Conservation (phyloP, 345 rosid species). For the Linum usitatissimum region DNA sequence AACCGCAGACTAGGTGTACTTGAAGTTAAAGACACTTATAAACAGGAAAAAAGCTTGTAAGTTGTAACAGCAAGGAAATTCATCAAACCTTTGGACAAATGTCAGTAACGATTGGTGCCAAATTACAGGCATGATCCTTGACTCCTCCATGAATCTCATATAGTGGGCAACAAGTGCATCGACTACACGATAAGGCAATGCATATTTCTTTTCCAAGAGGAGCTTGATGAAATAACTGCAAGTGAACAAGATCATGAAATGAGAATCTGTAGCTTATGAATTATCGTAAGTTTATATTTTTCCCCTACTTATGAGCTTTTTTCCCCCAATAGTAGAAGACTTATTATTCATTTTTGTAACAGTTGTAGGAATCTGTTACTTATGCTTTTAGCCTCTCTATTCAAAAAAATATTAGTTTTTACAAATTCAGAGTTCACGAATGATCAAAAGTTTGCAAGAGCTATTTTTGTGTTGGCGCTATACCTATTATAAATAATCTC, state of each 20-base stretch:
- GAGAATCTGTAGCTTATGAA: no score
- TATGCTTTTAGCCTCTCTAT: no score
- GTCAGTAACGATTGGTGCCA: conserved; percentile 97
- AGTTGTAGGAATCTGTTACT: no score
- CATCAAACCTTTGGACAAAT: conserved; percentile 68
- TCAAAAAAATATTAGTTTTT: no score
- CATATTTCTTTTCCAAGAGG: conserved; percentile 84
- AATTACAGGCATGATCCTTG: conserved; percentile 88
- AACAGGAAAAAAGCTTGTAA: not conserved
- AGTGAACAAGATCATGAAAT: not conserved
- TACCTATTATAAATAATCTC: no score
- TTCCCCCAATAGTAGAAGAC: no score
- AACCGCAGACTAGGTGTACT: not conserved
- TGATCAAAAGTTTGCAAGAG: no score
- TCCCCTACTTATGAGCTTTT: no score
- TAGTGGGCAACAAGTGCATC: conserved; percentile 77
- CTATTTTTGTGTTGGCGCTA: no score
- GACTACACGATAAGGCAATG: conserved; percentile 71
- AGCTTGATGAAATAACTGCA: conserved; percentile 87
- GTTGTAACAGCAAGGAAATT: not conserved
- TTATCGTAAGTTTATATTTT: no score
- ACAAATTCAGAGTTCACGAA: no score
- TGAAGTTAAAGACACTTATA: not conserved
- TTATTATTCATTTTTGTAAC: no score
- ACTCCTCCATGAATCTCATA: conserved; percentile 64